Conservation (phyloP, 805 yeast species). For the Metschnikowia lachancei region DNA sequence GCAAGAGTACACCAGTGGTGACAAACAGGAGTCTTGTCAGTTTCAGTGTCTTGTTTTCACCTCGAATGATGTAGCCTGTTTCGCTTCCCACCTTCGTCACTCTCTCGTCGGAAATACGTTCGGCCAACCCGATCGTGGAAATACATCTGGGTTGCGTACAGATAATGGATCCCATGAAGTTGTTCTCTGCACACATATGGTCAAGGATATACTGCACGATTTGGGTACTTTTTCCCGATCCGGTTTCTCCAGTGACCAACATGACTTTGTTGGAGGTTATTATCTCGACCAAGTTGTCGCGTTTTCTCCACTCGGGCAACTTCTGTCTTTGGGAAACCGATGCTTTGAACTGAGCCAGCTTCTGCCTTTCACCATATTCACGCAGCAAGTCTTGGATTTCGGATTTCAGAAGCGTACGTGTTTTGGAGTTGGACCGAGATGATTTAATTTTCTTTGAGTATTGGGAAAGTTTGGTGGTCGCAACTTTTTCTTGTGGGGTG, state of each 20-base stretch:
- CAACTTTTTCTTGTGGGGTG: background rate
- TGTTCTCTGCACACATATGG: constrained; percentile 47
- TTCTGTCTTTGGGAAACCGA: constrained; percentile 45
- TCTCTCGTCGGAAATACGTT: constrained; percentile 85
- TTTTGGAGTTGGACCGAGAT: constrained; percentile 1
- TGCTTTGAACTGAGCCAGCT: constrained; percentile 28
- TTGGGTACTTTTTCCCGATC: constrained; percentile 96
- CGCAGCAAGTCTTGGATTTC: constrained; percentile 4
- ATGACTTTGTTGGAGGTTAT: constrained; percentile 63
- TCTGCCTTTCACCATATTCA: constrained; percentile 4
- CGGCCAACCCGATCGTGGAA: constrained; percentile 91
- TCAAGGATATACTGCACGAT: constrained; percentile 87
- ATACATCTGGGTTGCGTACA: constrained; percentile 97
- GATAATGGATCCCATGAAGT: constrained; percentile 58
- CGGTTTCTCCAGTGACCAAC: constrained; percentile 92
- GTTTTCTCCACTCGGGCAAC: constrained; percentile 84
- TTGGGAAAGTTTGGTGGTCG: background rate
- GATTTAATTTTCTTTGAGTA: background rate
- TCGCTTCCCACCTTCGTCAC: constrained; percentile 63
- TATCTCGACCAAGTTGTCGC: constrained; percentile 50
- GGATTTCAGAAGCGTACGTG: constrained; percentile 1
- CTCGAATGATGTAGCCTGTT: constrained; percentile 87
- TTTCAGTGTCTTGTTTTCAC: constrained; percentile 66
- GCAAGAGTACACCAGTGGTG: constrained; percentile 86
- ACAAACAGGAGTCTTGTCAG: constrained; percentile 78